Evolutionary conservation across 176 grass and related monocot species (phyloP).

Genomic region (Eleusine coracana): DNA sequence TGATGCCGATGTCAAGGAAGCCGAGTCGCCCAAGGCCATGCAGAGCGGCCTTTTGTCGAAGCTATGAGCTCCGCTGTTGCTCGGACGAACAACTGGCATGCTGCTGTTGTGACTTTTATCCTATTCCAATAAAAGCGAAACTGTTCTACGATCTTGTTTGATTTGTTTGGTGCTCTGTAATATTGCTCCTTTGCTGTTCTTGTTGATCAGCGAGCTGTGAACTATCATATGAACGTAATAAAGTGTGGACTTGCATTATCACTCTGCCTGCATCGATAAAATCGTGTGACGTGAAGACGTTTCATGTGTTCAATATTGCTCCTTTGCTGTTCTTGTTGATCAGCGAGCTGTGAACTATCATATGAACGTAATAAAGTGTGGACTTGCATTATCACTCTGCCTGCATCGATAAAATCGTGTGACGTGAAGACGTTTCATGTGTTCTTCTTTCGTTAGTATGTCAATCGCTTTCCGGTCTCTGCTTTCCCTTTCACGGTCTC

Average conservation of each 20-base stretch:
- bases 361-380: constrained; percentile 24
- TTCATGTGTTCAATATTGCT: too few species aligned
- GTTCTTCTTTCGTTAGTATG: neutral
- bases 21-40: constrained; percentile 66
- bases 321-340: neutral
- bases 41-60: constrained; percentile 79
- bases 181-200: neutral
- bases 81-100: neutral
- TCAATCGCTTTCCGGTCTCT: neutral
- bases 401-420: constrained; percentile 27
- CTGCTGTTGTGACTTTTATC: constrained; percentile 6
- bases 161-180: constrained; percentile 17
- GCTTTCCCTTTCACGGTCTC: neutral
- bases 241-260: constrained; percentile 16
- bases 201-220: constrained; percentile 5
- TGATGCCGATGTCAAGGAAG: constrained; percentile 79
- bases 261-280: constrained; percentile 16
- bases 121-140: constrained; percentile 28
- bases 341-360: neutral
- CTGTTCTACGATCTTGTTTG: neutral
- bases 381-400: neutral
- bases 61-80: constrained; percentile 50
- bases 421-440: neutral
- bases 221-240: neutral
- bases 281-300: neutral